Base-by-base conservation (phyloP, 495 filamentous ascomycete genomes). In the Penicillium ochrochloron region DNA sequence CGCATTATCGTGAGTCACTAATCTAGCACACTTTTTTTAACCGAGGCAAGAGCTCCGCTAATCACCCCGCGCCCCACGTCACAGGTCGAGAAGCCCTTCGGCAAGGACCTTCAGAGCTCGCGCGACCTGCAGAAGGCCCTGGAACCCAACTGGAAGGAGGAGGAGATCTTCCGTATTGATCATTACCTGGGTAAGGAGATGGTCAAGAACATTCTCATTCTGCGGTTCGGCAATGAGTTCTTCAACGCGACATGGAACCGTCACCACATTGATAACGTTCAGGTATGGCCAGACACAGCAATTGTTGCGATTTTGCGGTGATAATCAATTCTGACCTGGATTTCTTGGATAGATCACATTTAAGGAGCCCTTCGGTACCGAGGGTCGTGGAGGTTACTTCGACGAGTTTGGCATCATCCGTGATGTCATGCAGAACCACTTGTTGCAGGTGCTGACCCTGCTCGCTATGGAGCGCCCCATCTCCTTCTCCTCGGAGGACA, bases 151-250 rank as follows among this genome's bases (percentile, higher is more conserved):
- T 99, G 96, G 96, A 96, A 91, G 74, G 96, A 99, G 78, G 96
- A 99, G 53, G 96, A 99, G 83, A 92, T 98, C 68, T 99, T 96
- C 88, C 94, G 96, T 72, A 99, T 99, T 73, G 96, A 99, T 77
- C 96, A 99, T 82, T 99, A 99, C 76, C 86, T 99, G 44, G 96
- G 96, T 69, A 99, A 99, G 87, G 96, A 99, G 83, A 99, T 99
- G 96, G 96, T 99, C 60, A 99, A 99, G 87, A 99, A 99, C 77
- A 96, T 99, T 71, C 87, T 99, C 59, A 97, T 99, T 68, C 88
- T 99, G 64, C 87, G 96, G 68, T 99, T 99, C 76, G 96, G 95
- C 66, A 99, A 99, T 80, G 93, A 97, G 72, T 98, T 99, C 85
- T 96, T 99, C 70, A 93, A 94, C 60, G 96, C 96, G 53, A 98